Base-by-base conservation (phyloP, 805 yeast species). In the Blastobotrys mokoenaii region DNA sequence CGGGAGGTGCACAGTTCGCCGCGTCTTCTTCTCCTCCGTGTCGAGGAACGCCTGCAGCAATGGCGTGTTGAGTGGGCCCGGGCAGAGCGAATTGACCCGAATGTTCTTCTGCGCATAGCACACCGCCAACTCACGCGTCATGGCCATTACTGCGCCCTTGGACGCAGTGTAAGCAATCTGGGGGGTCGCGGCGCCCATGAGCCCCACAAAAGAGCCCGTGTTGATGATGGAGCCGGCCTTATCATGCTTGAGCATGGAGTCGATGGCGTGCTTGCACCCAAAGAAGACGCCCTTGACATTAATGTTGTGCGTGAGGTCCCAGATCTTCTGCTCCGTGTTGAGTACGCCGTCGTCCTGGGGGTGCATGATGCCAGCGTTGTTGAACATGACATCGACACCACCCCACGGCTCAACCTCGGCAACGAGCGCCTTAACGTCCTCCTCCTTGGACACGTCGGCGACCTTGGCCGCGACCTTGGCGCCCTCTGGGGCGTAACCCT, bases 361-460 rank as follows among this genome's bases (percentile, higher is more conserved):
- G 49, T 54, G 62, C 63, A 57, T 59, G 49, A 86, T 82, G 50
- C 96, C 96, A n/a, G 96, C 96, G 62, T 88, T 88, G 67, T 88
- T 88, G 52, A 88, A 75, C 60, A 88, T 72, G 16, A 86, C 71
- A 64, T 88, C 95, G 46, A 88, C 79, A 29, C 82, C 77, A 34
- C 95, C 95, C 70, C 78, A 86, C 39, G 71, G 65, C 51, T 79
- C 76, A 32, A 88, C 77, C 46, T 82, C 77, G 50, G 68, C 63
- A 44, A 64, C 64, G 15, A 63, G 55, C 2, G 59, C 62, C 48
- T 53, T 55, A 45, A 63, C 65, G 30, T 59, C 52, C 27, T 46
- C 53, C 42, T 63, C 67, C 44, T 59, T 60, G 46, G 65, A 53
- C 12, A 63, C 67, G 45, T 63, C 65, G 31, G 57, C 53, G 29